Evolutionary conservation across 192 early-diverging fungal species (phyloP), one percentile per base, ranked within the genome.

Genomic region (Ambispora gerdemannii): DNA sequence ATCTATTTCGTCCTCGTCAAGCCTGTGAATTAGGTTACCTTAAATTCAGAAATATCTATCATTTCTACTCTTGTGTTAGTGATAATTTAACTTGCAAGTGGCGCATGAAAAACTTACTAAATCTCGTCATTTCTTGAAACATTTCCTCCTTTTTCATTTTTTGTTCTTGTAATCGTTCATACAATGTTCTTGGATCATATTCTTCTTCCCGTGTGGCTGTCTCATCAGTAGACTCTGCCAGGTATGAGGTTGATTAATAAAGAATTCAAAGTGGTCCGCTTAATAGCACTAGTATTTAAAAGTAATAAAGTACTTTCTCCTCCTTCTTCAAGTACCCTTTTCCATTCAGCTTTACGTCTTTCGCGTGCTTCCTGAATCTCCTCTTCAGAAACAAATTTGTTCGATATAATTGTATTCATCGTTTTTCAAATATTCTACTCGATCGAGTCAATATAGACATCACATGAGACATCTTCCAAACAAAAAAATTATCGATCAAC

Each of bases 131-230:
- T 71, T 91, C 90, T 27, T 77, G 76, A 67, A 84, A 81, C 6
- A 84, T 79, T 31, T 89, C 90, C 33, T 80, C 80, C 56, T 91
- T 91, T 34, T 78, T 75, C 28, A 74, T 75, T 51, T 81, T 83
- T 70, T 91, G 88, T 68, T 89, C 90, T 68, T 89, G 87, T 17
- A 91, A 74, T n/a, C 84, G 84, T 71, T 91, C 90, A 63, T 83
- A 91, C 17, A 91, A 80, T 11, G 90, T 91, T 7, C 90, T 84
- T 28, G 90, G 86, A 61, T 91, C 90, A 68, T 89, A 89, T 0
- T 78, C 73, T n/a, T 68, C 77, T 31, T 76, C 71, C n/a, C 78
- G 75, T 11, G 76, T 74, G 73, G 52, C 88, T 59, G 78, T 72
- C 31, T 80, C 78, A n/a, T n/a, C n/a, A n/a, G n/a, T n/a, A 76